These are phyloP conservation scores for Umbelopsis isabellina DNA, from an alignment of 192 early-diverging fungal genomes.

Conservation along the genomic window DNA sequence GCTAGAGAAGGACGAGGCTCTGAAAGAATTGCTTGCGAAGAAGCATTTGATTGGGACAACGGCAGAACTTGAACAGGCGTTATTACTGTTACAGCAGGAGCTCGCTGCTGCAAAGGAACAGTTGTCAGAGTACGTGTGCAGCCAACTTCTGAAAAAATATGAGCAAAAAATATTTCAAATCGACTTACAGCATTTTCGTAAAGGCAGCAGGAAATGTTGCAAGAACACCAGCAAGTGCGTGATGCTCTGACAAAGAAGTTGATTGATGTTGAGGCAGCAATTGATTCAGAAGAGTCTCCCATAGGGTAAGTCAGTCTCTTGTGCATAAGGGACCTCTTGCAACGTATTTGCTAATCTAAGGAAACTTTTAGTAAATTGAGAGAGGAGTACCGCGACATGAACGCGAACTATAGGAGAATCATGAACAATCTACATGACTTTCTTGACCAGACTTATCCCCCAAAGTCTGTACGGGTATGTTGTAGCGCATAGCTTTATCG, in stretches of 20 bases:
- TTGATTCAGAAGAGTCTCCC: conserved; percentile 9
- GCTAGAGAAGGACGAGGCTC: neutral
- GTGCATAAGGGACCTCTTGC: neutral
- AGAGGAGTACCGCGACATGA: conserved; percentile 9
- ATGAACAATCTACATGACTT: conserved; percentile 33
- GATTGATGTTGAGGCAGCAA: neutral
- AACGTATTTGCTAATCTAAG: neutral
- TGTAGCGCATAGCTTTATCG: neutral
- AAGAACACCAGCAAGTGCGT: conserved; percentile 15
- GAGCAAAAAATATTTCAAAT: too few species aligned
- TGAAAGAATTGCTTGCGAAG: conserved; percentile 11
- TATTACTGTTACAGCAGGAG: neutral
- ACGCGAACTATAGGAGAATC: neutral
- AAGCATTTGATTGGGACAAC: conserved; percentile 7
- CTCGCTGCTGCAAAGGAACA: neutral
- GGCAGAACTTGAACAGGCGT: neutral
- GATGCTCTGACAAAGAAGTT: conserved; percentile 13
- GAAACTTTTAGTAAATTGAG: neutral
- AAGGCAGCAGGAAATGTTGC: conserved; percentile 8
- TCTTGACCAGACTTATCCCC: conserved; percentile 36
- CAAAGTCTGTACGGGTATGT: conserved; percentile 29
- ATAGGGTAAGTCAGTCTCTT: neutral
- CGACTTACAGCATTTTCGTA: neutral
- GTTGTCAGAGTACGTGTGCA: neutral
- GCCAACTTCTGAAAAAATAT: too few species aligned